Conservation (phyloP, 257 asterid species). For the Nicotiana benthamiana region DNA sequence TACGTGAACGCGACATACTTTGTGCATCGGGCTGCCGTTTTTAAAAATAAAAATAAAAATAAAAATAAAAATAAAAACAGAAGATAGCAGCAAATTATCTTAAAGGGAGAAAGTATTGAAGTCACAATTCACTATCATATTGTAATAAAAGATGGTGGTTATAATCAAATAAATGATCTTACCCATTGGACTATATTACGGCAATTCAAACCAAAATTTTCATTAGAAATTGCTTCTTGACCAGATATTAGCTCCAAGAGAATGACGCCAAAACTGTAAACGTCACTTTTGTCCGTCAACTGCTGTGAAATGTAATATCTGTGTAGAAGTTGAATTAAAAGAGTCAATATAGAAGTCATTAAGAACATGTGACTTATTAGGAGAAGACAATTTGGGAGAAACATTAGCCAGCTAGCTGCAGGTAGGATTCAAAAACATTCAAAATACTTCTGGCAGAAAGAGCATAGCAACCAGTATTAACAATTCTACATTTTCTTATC, state of each 20-base stretch:
- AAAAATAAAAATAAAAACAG: neutral
- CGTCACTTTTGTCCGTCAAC: slow-evolving; percentile 93
- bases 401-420: neutral
- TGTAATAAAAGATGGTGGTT: neutral
- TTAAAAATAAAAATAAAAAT: too few relatives aligned
- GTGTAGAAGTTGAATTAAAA: slow-evolving; percentile 10
- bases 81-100: neutral
- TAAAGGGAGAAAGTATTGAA: neutral
- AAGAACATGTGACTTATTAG: neutral
- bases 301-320: slow-evolving; percentile 98
- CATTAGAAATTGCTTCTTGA: slow-evolving; percentile 93
- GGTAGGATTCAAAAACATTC: neutral
- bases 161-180: slow-evolving; percentile 9
- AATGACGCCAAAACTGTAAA: slow-evolving; percentile 93
- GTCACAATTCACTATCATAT: neutral
- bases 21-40: too few relatives aligned
- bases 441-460: neutral
- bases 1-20: too few relatives aligned
- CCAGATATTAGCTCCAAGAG: slow-evolving; percentile 94
- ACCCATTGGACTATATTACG: slow-evolving; percentile 98
- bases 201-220: slow-evolving; percentile 77
- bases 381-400: neutral
- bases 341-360: neutral
- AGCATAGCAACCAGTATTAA: neutral
- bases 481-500: neutral